Base-by-base conservation (phyloP, 2,329 filamentous ascomycete species). In the Cercospora sp. region DNA sequence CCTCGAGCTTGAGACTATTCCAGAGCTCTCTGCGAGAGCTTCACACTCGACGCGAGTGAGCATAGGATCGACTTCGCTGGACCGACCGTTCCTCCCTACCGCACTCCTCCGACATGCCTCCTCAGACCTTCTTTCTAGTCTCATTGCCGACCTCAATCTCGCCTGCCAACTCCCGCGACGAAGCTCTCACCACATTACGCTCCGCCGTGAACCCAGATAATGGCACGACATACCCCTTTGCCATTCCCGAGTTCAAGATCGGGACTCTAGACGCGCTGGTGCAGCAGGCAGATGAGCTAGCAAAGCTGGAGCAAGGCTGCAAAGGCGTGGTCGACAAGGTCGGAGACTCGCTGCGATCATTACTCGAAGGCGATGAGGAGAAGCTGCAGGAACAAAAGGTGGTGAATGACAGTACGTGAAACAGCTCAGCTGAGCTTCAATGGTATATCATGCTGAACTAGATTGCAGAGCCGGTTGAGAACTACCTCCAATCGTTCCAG, bases 221-320 rank as follows among this genome's bases (percentile, higher is more conserved):
- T 79, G 93, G 91, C 78, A 88, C 87, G 63, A 90, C 93, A 57
- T 83, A 89, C 62, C 89, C 89, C 2, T 97, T 98, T 78, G 83
- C 87, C 66, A 91, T 98, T 71, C 95, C 95, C 20, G 90, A 93
- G 72, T 97, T 99, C 87, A 99, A 98, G 84, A 96, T 99, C 79
- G 95, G 95, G 67, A 97, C 95, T 0, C 86, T 99, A 42, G 95
- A 99, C 82, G 93, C 91, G 45, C 86, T 99, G 67, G 93, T 99
- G 55, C 92, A 97, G 82, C 94, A 99, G 81, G 95, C 95, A 66
- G 95, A 99, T 77, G 95, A 98, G 77, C 85, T 99, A 64, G 87
- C 90, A 67, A 98, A 97, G 87, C 89, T 98, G 62, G 92, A 96
- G 73, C 80, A 85, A 39, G 86, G 87, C 39, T 97, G 93, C 79